phyloP scores from a whole-genome alignment of 2,329 filamentous ascomycete genomes.

The Alternaria ventricosa region DNA sequence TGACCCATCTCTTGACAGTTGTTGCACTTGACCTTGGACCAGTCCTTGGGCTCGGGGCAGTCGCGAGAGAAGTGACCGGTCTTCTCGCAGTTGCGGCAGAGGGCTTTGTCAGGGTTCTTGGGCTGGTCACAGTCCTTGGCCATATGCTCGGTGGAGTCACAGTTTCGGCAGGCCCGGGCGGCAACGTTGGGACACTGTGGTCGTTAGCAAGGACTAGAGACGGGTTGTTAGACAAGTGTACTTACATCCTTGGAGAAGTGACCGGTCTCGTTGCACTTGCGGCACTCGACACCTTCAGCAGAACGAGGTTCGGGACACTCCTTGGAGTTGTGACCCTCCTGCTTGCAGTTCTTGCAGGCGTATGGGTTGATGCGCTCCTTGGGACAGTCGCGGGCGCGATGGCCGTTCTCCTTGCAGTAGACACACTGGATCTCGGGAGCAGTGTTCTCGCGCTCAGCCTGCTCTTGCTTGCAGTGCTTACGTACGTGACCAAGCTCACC shows the following conservation, averaged over 20 bases:
- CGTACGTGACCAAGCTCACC: constrained; percentile 67
- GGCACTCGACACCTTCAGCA: constrained; percentile 67
- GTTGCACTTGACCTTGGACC: constrained; percentile 56
- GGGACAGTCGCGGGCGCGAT: constrained; percentile 71
- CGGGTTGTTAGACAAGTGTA: neutral
- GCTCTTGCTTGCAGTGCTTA: constrained; percentile 67
- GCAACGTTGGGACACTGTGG: constrained; percentile 41
- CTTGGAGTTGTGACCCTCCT: constrained; percentile 45
- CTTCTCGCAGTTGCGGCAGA: constrained; percentile 69
- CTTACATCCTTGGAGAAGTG: constrained; percentile 46
- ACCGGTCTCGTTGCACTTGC: constrained; percentile 64
- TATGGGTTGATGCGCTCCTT: constrained; percentile 64
- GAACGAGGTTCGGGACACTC: constrained; percentile 56
- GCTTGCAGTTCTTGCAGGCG: constrained; percentile 73
- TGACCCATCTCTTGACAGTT: constrained; percentile 54
- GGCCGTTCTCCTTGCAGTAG: constrained; percentile 69
- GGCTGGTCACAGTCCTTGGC: constrained; percentile 48
- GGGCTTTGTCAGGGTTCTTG: constrained; percentile 47
- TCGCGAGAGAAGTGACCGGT: constrained; percentile 66
- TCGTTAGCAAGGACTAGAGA: constrained; percentile 18
- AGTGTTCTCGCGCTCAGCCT: constrained; percentile 54
- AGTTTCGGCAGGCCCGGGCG: constrained; percentile 46
- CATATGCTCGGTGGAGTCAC: constrained; percentile 46
- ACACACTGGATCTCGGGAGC: constrained; percentile 63
- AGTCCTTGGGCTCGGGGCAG: constrained; percentile 64